Percentiles rank a stretch among this genome's conserved stretches.
phyloP scores from a whole-genome alignment of 2,329 filamentous ascomycete species.

The Aspergillus texensis region DNA sequence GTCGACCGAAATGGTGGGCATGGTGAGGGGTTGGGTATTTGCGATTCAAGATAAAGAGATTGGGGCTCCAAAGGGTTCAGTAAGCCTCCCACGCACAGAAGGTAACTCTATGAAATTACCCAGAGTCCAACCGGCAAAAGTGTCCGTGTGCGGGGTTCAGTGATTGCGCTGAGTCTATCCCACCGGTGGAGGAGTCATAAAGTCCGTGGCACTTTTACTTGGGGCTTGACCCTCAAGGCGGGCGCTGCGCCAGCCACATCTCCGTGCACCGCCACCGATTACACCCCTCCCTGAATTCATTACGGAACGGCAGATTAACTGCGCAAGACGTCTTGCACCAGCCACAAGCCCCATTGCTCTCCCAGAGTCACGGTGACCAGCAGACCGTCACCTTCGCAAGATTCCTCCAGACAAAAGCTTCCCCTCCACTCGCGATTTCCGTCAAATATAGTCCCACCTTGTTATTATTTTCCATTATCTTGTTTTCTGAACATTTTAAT shows the following conservation, averaged over 20 bases:
- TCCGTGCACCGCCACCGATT: conserved; percentile 33
- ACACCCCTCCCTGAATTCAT: conserved; percentile 24
- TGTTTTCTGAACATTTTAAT: conserved; percentile 4
- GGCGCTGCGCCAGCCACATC: conserved; percentile 25
- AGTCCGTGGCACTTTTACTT: conserved; percentile 19
- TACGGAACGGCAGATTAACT: not conserved
- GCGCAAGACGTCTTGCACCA: conserved; percentile 20
- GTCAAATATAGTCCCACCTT: conserved; percentile 1
- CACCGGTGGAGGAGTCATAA: conserved; percentile 4
- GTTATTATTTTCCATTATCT: not conserved
- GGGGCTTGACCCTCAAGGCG: conserved; percentile 25
- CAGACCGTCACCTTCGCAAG: conserved; percentile 19
- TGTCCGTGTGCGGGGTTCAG: not conserved
- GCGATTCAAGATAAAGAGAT: conserved; percentile 21
- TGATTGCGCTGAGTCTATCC: not conserved
- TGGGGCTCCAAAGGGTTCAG: conserved; percentile 1
- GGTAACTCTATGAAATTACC: not conserved
- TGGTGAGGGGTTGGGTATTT: conserved; percentile 51
- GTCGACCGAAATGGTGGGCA: conserved; percentile 97
- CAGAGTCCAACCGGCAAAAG: not conserved
- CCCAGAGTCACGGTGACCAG: conserved; percentile 9
- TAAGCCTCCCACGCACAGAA: conserved; percentile 10
- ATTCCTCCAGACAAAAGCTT: conserved; percentile 13
- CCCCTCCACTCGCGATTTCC: conserved; percentile 12
- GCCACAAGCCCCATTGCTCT: conserved; percentile 26